Conservation (phyloP, 352 stramenopile species). For the Phytophthora podocarpi region DNA sequence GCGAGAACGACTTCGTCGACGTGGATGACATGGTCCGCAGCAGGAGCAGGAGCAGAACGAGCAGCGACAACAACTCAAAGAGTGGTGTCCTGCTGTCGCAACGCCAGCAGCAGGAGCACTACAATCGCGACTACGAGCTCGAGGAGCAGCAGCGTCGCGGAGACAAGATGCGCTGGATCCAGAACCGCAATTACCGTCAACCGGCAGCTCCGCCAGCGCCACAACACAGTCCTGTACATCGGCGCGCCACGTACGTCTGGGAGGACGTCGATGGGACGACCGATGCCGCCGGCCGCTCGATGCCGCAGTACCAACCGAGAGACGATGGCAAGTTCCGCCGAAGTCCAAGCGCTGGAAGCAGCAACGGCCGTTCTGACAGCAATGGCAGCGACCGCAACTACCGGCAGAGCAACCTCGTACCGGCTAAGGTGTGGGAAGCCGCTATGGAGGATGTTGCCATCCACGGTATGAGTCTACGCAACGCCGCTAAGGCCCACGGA, state of each 20-base stretch:
- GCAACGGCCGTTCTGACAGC: slow-evolving; percentile 24
- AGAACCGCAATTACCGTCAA: slow-evolving; percentile 32
- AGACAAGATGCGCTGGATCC: slow-evolving; percentile 16
- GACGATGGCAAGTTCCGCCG: slow-evolving; percentile 20
- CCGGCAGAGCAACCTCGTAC: slow-evolving; percentile 60
- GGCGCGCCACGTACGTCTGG: slow-evolving; percentile 15
- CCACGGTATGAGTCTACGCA: slow-evolving; percentile 72
- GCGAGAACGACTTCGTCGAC: slow-evolving; percentile 49
- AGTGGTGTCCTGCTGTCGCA: slow-evolving; percentile 4
- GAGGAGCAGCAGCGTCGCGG: slow-evolving; percentile 19
- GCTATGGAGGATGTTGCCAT: slow-evolving; percentile 73
- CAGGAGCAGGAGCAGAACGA: slow-evolving; percentile 15
- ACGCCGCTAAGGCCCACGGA: slow-evolving; percentile 59
- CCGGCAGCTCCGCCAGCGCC: slow-evolving; percentile 10
- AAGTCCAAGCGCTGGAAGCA: slow-evolving; percentile 25
- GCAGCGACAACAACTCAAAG: slow-evolving; percentile 4
- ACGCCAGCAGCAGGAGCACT: slow-evolving; percentile 12
- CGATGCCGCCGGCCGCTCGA: background rate
- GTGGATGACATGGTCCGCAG: slow-evolving; percentile 17
- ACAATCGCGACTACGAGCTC: slow-evolving; percentile 25
- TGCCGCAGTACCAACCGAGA: slow-evolving; percentile 3
- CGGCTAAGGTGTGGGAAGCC: slow-evolving; percentile 64
- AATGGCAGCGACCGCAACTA: slow-evolving; percentile 43
- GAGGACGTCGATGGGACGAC: slow-evolving; percentile 4
- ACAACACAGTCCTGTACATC: slow-evolving; percentile 13